phyloP scores from a whole-genome alignment of 768 basidiomycete genomes.

The Russula dissimulans region DNA sequence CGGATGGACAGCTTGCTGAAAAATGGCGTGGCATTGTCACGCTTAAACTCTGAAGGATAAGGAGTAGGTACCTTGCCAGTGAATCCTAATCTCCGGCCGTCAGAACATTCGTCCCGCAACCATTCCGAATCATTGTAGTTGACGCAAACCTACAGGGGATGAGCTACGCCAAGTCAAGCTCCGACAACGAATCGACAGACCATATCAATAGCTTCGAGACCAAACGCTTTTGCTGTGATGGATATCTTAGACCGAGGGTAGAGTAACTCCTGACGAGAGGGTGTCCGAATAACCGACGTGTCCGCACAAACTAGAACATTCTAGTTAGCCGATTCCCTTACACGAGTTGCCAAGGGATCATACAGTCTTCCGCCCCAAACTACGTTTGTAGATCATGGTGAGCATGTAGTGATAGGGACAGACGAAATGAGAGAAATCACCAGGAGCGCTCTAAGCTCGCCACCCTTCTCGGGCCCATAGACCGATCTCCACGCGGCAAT shows the following conservation, averaged over 20 bases:
- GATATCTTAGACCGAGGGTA: conserved; percentile 79
- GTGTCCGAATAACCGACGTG: conserved; percentile 70
- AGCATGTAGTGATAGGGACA: neutral
- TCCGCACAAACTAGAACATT: conserved; percentile 70
- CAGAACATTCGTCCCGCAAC: conserved; percentile 64
- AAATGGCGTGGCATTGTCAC: neutral
- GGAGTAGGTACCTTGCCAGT: conserved; percentile 67
- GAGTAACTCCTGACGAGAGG: conserved; percentile 65
- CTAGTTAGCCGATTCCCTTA: neutral
- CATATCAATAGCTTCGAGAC: conserved; percentile 85
- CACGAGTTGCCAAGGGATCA: conserved; percentile 17
- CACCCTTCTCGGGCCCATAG: conserved; percentile 37
- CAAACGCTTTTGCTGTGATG: conserved; percentile 73
- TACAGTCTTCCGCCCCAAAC: conserved; percentile 96
- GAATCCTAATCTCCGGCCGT: conserved; percentile 77
- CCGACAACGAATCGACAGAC: conserved; percentile 28
- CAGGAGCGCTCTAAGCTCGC: conserved; percentile 53
- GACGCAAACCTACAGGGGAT: conserved; percentile 59
- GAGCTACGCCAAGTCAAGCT: neutral
- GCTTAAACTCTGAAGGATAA: neutral
- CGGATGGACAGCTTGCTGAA: conserved; percentile 92
- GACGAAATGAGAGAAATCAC: conserved; percentile 30
- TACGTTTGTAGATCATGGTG: conserved; percentile 25
- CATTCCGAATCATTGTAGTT: conserved; percentile 69
- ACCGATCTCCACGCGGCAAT: conserved; percentile 65